These are phyloP conservation scores for Aspergillus versicolor DNA, from an alignment of 2,329 filamentous ascomycete species.

Conservation along the genomic window DNA sequence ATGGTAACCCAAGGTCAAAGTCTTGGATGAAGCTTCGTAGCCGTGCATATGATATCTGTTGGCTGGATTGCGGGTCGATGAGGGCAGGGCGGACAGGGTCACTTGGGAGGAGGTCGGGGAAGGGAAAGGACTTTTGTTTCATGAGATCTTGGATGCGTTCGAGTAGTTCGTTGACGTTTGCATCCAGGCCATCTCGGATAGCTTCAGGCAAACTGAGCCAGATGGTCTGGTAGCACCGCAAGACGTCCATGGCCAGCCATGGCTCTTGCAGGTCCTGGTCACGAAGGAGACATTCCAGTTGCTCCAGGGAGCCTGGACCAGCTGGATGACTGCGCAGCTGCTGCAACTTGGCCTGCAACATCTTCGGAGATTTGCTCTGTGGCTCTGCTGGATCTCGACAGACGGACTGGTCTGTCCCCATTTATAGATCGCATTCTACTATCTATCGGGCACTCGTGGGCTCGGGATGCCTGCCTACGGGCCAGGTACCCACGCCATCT, in stretches of 20 bases:
- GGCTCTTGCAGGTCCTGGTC: neutral
- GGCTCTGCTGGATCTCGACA: too few species aligned
- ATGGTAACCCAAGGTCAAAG: conserved; percentile 19
- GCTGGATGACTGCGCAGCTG: neutral
- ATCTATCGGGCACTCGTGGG: too few species aligned
- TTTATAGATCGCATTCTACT: too few species aligned
- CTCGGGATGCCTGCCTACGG: too few species aligned
- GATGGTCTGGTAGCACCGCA: conserved; percentile 5
- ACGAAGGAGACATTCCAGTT: neutral
- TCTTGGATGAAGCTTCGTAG: conserved; percentile 4
- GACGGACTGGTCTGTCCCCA: too few species aligned
- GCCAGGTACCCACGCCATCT: too few species aligned
- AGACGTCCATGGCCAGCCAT: neutral
- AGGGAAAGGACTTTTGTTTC: neutral
- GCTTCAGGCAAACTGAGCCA: conserved; percentile 1
- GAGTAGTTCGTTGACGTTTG: neutral
- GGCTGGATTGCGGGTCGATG: neutral
- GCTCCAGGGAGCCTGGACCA: neutral
- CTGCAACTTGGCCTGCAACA: neutral
- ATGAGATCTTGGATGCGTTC: neutral
- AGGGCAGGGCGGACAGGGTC: neutral
- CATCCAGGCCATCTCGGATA: neutral
- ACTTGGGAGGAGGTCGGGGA: neutral
- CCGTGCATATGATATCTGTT: conserved; percentile 1
- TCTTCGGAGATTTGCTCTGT: too few species aligned